Evolutionary conservation across 225 moss, liverwort and hornwort species (phyloP).

Genomic region (Asterella californica): DNA sequence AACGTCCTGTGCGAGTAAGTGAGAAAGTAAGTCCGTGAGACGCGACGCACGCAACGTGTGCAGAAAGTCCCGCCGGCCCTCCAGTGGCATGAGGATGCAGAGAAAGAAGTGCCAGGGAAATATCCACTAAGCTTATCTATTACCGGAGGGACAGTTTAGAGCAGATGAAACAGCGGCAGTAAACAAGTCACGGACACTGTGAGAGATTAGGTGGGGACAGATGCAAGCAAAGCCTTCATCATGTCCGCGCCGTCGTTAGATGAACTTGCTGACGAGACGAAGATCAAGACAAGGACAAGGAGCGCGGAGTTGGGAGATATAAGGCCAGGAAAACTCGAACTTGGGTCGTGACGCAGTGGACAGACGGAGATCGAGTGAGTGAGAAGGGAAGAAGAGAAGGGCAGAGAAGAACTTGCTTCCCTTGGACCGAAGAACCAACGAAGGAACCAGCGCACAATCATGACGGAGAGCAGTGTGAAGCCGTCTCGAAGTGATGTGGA

Average conservation of each 20-base stretch:
- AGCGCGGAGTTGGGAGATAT: background rate
- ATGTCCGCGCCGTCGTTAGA: background rate
- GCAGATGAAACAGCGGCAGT: no score
- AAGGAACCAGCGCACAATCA: background rate
- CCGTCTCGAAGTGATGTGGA: slow-evolving; percentile 23
- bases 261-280: background rate
- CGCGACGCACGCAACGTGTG: no score
- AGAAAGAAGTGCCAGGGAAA: background rate
- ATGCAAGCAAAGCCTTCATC: background rate
- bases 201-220: no score
- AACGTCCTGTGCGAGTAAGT: no score
- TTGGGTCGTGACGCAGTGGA: background rate
- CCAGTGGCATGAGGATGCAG: no score
- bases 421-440: background rate
- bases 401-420: background rate
- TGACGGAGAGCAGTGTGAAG: background rate
- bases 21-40: no score
- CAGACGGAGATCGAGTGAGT: no score
- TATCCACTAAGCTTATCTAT: background rate
- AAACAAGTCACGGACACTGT: no score
- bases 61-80: no score
- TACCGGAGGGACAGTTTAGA: background rate
- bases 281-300: background rate
- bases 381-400: background rate
- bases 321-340: background rate